Base-by-base conservation (phyloP, 2,329 filamentous ascomycete genomes). In the Fusarium sp. region DNA sequence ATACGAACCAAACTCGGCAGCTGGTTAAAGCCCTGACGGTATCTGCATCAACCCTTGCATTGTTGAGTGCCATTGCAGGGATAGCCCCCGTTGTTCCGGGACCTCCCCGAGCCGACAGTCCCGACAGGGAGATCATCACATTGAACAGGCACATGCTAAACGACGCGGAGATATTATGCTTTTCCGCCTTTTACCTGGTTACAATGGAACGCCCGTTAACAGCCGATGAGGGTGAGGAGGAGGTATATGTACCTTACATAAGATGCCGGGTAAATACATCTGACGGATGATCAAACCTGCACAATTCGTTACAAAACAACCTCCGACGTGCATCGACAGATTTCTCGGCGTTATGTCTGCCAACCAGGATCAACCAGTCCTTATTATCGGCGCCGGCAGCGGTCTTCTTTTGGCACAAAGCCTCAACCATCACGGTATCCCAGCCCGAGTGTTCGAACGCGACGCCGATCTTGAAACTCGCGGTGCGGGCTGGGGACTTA, bases 401-500 rank as follows among this genome's bases (percentile, higher is more conserved):
- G 78, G 78, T 14, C 63, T 80, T 4, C 61, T 79, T 7, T 77
- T 80, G 7, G 78, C 78, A 5, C 77, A 80, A 62, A 60, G 73
- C 12, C 69, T 80, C 4, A 73, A 71, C 48, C 74, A 68, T 24
- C 58, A 71, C n/a, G 67, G 57, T 11, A 71, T 83, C 7, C 73
- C 79, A 6, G 85, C 82, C 68, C 79, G 75, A 26, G 77, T 88
- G 49, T 87, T 85, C 67, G 86, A 88, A 70, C 81, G 84, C n/a
- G 82, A 86, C 65, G 57, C 71, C 7, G 80, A 83, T 39, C 77
- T 84, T 40, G 78, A 75, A 56, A 80, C 80, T 26, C 84, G 82
- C 30, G 84, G 77, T 20, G 78, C 81, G 6, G 87, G 88, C 63
- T 90, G 88, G 89, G 88, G 87, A 4, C 77, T 90, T 56, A 89